Evolutionary conservation across 768 basidiomycete species (phyloP), one percentile per base, ranked within the genome.

Genomic region (Ramaria sp.): DNA sequence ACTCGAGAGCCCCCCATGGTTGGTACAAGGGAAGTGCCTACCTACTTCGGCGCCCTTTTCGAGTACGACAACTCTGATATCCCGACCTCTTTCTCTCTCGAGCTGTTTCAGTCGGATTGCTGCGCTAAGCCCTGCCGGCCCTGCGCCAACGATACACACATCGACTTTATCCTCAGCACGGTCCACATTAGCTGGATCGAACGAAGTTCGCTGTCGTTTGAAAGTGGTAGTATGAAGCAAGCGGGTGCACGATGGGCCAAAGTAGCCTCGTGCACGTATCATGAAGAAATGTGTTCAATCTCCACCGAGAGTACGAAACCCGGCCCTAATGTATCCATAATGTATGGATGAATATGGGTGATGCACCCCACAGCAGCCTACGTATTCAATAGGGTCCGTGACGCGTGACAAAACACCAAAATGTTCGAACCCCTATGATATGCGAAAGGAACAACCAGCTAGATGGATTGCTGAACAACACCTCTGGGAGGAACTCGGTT

Each of bases 1-100:
- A 42, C n/a, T 41, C 10, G 31, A n/a, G 19, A n/a, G n/a, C 9
- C 17, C 9, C 17, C 2, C 42, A 43, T 22, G 10, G n/a, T 3
- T 31, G 17, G 19, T 34, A 1, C 10, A 27, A 24, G 56, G 51
- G 38, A 38, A 9, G 22, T 4, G 80, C 86, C 66, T 55, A 89
- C 92, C 95, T 41, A 91, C 81, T 79, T 98, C 95, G 15, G 77
- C 75, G 11, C 94, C 95, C 70, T 99, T 99, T 72, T 98, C 96
- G 7, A 98, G 76, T 0, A 99, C 87, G 43, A 99, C 88, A 7
- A 99, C 92, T 15, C 95, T 77, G 13, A 95, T 75, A 61, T 94
- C 89, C 54, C 79, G 79, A 13, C 68, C 67, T 43, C 75, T 78
- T 67, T 91, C 84, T 62, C 78, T 70, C 65, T 92, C 91, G 24